Evolutionary conservation across 345 rosid species (phyloP), one percentile per base, ranked within the genome.

Genomic region (Combretum micranthum): DNA sequence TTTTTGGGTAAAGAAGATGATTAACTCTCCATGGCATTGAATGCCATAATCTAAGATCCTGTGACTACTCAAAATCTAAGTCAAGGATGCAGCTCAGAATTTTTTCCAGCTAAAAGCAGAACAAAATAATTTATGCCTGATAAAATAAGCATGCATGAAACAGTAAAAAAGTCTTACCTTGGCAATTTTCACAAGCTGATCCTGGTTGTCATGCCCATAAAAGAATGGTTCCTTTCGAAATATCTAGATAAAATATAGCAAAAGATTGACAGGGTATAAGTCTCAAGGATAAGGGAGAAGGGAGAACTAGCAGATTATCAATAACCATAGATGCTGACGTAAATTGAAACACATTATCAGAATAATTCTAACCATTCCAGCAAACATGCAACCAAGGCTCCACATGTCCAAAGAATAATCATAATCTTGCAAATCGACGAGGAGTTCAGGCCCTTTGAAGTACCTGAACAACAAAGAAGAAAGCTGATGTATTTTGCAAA

Each of bases 371-470:
- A 93, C 99, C 99, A 93, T 93, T 68, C 97, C 99, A 18, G 97
- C 97, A 79, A 93, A 87, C 99, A 89, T 93, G 69, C 99, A 93
- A 23, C 97, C 97, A 55, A 93, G 97, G 81, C 99, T 93, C 99
- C 99, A 93, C 92, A 93, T 89, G 67, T 89, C 99, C 74, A 89
- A 72, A 12, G 99, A 93, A 74, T 93, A 93, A 72, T 93, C 99
- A 72, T 93, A 93, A 69, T 89, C 99, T 74, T 85, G 97, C 45
- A 93, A 78, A 66, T 93, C 97, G 56, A 93, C 94, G 2, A 89
- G 80, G 70, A 93, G 96, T 62, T 93, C 99, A 0, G 99, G 99
- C 37, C 99, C 99, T 75, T 93, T 93, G 50, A 87, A 93, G 79
- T 89, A 87, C 69, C 97, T 84, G 67, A 23, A 55, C 49, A 70